phyloP scores from a whole-genome alignment of 2,329 filamentous ascomycete genomes.

The Penicillium sp. region DNA sequence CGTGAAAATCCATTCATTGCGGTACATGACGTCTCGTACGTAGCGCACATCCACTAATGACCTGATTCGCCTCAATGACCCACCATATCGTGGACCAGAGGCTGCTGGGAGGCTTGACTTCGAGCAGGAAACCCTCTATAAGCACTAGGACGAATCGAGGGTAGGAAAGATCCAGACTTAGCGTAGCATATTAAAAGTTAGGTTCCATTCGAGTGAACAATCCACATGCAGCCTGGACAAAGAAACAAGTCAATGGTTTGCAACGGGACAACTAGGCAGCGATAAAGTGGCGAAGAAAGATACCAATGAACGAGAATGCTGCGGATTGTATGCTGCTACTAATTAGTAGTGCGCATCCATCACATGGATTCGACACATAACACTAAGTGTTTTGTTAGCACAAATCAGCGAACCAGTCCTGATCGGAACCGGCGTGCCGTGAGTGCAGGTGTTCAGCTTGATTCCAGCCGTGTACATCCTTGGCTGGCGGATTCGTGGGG shows the following conservation, averaged over 20 bases:
- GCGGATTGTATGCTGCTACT: too few relatives aligned
- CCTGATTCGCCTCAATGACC: slow-evolving; percentile 32
- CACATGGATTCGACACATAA: background rate
- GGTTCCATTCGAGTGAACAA: background rate
- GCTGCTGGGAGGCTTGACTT: too few relatives aligned
- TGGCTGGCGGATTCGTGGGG: slow-evolving; percentile 7
- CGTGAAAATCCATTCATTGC: slow-evolving; percentile 3
- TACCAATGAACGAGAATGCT: background rate
- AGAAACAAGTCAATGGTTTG: background rate
- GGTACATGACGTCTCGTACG: slow-evolving; percentile 22
- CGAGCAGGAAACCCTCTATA: too few relatives aligned
- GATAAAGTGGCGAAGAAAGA: background rate
- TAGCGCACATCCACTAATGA: background rate
- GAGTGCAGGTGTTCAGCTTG: background rate
- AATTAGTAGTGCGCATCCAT: too few relatives aligned
- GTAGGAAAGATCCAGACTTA: background rate
- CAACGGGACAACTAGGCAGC: too few relatives aligned
- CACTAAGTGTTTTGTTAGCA: background rate
- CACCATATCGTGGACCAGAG: slow-evolving; percentile 43
- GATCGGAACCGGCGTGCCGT: background rate
- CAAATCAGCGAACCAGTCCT: background rate
- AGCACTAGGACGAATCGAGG: background rate
- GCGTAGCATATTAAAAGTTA: background rate
- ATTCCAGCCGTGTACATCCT: background rate
- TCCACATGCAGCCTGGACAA: background rate